Evolutionary conservation across 768 basidiomycete species (phyloP), one percentile per base, ranked within the genome.

Genomic region (Trametes elegans): DNA sequence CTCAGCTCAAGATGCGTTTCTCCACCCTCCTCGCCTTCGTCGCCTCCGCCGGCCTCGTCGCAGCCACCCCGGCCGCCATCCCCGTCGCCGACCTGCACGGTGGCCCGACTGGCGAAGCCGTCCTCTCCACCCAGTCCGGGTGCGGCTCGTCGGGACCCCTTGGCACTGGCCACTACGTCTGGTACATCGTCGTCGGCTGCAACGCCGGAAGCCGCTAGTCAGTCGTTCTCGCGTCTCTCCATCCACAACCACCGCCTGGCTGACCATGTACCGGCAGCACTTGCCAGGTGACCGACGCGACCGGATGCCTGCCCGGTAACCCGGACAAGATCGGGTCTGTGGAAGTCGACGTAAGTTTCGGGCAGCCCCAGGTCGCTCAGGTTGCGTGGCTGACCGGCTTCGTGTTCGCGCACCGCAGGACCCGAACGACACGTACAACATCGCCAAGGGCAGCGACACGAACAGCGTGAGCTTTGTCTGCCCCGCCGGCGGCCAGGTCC

Each of bases 151-250:
- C 23, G 1, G 48, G 48, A 24, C 48, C 48, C 2, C 36, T 49
- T 11, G 49, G 49, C 27, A 40, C 24, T 31, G 49, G 49, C 49
- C 49, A 49, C 49, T 49, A 21, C 49, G 16, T 28, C 26, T 40
- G 49, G 38, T 49, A 14, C 11, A 49, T 49, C 28, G 11, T 9
- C 10, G 49, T 16, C 11, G 19, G 26, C 11, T 49, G 38, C 49
- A 40, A 26, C 7, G 29, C 38, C 7, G 38, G 49, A 16, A n/a
- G n/a, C n/a, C 14, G 31, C 19, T 18, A 29, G 49, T 49, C 14
- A 1, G 49, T 26, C 19, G 19, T 8, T 13, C 21, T 14, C 32
- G 11, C 43, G 13, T 36, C n/a, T 35, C 34, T 16, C 5, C 5
- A 29, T 19, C 21, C 8, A 24, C 19, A 11, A 40, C 18, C 21